Conservation (phyloP, 2,329 filamentous ascomycete species). For the Ophiocordyceps camponoti-leonardi region DNA sequence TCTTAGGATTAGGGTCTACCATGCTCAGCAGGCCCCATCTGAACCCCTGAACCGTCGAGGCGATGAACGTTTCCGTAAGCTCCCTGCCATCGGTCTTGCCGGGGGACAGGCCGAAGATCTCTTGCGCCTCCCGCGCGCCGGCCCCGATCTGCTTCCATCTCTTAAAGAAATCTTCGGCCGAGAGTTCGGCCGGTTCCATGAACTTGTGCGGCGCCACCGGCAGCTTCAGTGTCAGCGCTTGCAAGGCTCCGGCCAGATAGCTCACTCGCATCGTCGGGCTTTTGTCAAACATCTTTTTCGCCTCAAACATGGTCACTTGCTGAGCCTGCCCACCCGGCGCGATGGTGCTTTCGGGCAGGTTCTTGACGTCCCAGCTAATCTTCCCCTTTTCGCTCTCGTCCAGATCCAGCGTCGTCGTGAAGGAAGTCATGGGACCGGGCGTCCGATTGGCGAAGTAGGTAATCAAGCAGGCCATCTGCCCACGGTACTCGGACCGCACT, state of each 20-base stretch:
- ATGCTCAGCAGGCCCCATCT: conserved; percentile 72
- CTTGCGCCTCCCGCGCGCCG: conserved; percentile 70
- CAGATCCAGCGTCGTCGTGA: conserved; percentile 86
- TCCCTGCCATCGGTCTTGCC: conserved; percentile 34
- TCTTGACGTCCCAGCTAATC: conserved; percentile 75
- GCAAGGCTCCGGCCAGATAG: conserved; percentile 83
- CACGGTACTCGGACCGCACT: conserved; percentile 81
- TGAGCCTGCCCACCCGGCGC: conserved; percentile 62
- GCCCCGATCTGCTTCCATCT: conserved; percentile 97
- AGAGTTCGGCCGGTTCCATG: conserved; percentile 80
- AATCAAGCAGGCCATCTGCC: conserved; percentile 89
- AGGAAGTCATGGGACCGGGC: conserved; percentile 66
- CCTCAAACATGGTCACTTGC: conserved; percentile 90
- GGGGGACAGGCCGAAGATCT: conserved; percentile 53
- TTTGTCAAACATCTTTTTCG: conserved; percentile 63
- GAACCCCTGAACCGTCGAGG: conserved; percentile 64
- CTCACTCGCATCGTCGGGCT: conserved; percentile 85
- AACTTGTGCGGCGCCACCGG: conserved; percentile 87
- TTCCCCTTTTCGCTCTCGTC: conserved; percentile 46
- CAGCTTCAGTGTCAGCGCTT: conserved; percentile 80
- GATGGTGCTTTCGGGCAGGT: conserved; percentile 70
- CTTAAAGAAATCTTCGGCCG: conserved; percentile 93
- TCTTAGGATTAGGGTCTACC: conserved; percentile 85
- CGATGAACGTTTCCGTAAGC: conserved; percentile 54
- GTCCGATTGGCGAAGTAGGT: conserved; percentile 95